Base-by-base conservation (phyloP, 1,284 basidiomycete species). In the Ganoderma multipileum region DNA sequence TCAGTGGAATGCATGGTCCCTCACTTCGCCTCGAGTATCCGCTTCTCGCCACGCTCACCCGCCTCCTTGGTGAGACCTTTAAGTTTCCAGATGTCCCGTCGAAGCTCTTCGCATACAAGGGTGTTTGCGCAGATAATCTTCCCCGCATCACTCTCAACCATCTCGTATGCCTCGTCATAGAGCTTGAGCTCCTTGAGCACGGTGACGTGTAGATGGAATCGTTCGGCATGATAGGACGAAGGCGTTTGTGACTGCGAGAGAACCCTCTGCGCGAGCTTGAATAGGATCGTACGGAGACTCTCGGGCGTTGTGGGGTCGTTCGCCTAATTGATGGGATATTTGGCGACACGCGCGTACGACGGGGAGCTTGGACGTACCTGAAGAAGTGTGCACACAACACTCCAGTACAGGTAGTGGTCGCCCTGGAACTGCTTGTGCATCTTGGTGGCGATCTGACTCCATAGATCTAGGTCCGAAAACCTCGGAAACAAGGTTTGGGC, bases 401-500 rank as follows among this genome's bases (percentile, higher is more conserved):
- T 91, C 94, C 94, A 96, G 79, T 93, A 96, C 54, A 95, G 81
- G 78, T 93, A 95, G 59, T 90, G 85, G 65, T 94, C 91, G 36
- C 92, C 88, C 67, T 90, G 87, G 76, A 94, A 94, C 71, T 90
- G 87, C 74, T 91, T 93, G 81, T 90, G 85, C 87, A 95, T 89
- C 75, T 87, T 89, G 9, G 90, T 90, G n/a, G 92, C 88, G 70
- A 91, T 84, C 91, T 92, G 65, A 42, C 58, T 41, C 50, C 59
- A 52, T 36, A 55, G 42, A 39, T 70, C 61, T 41, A 68, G 33
- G n/a, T 62, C 47, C 66, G 63, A 67, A 66, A 39, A 71, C 50
- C 33, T 36, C 50, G 61, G 26, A 33, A 50, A 65, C 33, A 28
- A 54, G 36, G 59, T 28, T 54, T 28, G 41, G n/a, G 68, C 83